These are phyloP conservation scores for Heterobasidion occidentale DNA, from an alignment of 1,284 basidiomycete genomes.

Conservation along the genomic window DNA sequence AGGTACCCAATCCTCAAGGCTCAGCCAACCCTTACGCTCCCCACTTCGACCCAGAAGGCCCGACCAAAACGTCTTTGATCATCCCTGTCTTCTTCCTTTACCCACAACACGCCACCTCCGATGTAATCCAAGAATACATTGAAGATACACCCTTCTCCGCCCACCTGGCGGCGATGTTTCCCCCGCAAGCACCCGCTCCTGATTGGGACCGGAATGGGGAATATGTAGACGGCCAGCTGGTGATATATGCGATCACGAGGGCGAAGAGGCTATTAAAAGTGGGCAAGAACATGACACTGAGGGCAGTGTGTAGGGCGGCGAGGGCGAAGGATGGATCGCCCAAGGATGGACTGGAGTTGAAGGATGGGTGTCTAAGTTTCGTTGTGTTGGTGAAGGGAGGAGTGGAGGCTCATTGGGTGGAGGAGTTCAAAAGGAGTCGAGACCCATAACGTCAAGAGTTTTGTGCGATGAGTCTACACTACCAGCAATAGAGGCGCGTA, in stretches of 20 bases:
- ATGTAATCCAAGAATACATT: conserved; percentile 82
- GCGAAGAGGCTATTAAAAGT: conserved; percentile 78
- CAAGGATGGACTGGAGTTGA: conserved; percentile 78
- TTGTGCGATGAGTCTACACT: background rate
- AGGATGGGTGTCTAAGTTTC: conserved; percentile 83
- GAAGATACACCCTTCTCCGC: conserved; percentile 80
- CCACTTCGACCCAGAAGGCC: conserved; percentile 55
- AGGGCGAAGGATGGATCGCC: conserved; percentile 51
- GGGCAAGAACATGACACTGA: conserved; percentile 81
- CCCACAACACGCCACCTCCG: conserved; percentile 83
- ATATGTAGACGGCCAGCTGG: conserved; percentile 62
- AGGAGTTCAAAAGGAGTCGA: conserved; percentile 73
- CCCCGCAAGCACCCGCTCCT: conserved; percentile 49
- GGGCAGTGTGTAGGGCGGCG: conserved; percentile 65
- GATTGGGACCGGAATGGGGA: conserved; percentile 76
- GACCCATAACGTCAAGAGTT: conserved; percentile 10
- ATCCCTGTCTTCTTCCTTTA: conserved; percentile 91
- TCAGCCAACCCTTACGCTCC: conserved; percentile 48
- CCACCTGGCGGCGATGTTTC: conserved; percentile 82
- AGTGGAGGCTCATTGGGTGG: conserved; percentile 83
- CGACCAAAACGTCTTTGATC: conserved; percentile 53
- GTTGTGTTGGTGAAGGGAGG: conserved; percentile 79
- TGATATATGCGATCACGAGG: conserved; percentile 80
- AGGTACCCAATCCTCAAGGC: conserved; percentile 50
- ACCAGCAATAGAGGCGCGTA: background rate